A percentile compares a stretch with the other conserved stretches of the same genome.
Evolutionary conservation across 441 rosid genomes (phyloP).

Genomic region (Eruca vesicaria): DNA sequence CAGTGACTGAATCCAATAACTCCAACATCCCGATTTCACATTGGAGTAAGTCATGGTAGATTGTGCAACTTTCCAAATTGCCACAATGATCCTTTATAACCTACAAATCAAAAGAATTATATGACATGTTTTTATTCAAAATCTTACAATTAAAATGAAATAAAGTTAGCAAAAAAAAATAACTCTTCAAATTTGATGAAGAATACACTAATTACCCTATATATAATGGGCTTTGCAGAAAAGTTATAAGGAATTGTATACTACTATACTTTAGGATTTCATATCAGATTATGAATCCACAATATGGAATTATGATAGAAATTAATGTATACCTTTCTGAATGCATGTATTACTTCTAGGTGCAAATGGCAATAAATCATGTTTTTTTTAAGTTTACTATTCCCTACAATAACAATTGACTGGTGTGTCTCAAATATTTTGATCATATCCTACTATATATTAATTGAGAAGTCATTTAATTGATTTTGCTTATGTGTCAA

Average conservation of each 20-base stretch:
- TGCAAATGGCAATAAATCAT: neutral
- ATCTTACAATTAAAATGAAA: neutral
- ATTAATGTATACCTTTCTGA: neutral
- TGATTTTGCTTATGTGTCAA: no score
- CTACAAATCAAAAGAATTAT: conserved; percentile 1
- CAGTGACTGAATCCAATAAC: neutral
- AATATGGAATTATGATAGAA: neutral
- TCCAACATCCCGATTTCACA: neutral
- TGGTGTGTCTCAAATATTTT: neutral
- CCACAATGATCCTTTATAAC: neutral
- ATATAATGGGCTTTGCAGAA: neutral
- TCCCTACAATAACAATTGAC: neutral
- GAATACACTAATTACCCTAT: neutral
- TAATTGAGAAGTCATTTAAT: no score
- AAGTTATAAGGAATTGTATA: neutral
- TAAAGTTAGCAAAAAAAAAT: neutral
- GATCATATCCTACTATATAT: no score
- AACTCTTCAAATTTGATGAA: neutral
- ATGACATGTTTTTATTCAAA: neutral
- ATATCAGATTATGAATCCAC: neutral
- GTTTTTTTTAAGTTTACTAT: neutral
- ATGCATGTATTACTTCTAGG: no score
- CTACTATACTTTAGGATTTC: neutral
- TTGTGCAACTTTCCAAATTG: neutral
- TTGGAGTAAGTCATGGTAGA: neutral